phyloP scores from a whole-genome alignment of 2,329 filamentous ascomycete genomes.

The Pyrenophora tritici-repentis region DNA sequence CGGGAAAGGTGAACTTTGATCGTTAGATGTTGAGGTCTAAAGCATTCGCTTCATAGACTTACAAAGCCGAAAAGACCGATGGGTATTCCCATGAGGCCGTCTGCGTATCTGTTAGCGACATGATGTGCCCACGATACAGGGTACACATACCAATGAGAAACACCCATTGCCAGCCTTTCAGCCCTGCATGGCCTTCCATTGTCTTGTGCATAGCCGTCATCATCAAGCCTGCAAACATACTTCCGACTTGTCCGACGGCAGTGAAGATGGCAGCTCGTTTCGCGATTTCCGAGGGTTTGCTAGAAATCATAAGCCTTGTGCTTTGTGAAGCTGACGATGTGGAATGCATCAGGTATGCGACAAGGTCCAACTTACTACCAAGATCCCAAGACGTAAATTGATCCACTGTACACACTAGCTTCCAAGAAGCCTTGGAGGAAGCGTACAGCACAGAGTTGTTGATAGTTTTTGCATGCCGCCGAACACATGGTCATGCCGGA shows the following conservation, averaged over 20 bases:
- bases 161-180: conserved; percentile 35
- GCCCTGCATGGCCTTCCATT: conserved; percentile 22
- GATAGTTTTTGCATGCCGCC: conserved; percentile 29
- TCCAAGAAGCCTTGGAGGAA: conserved; percentile 32
- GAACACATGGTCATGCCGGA: conserved; percentile 34
- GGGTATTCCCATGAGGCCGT: conserved; percentile 31
- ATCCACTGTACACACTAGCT: conserved; percentile 27
- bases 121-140: not conserved
- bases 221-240: conserved; percentile 36
- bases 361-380: conserved; percentile 31
- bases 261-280: conserved; percentile 35
- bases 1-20: conserved; percentile 25
- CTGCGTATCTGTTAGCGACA: conserved; percentile 3
- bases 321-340: not conserved
- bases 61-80: conserved; percentile 30
- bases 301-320: conserved; percentile 2
- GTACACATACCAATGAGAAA: conserved; percentile 25
- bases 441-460: conserved; percentile 25
- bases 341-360: not conserved
- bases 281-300: conserved; percentile 31
- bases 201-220: conserved; percentile 33
- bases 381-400: conserved; percentile 31
- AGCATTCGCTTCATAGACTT: not conserved
- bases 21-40: not conserved
- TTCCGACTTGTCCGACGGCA: conserved; percentile 27